Conservation (phyloP, 805 yeast species). For the Kazachstania taianensis region DNA sequence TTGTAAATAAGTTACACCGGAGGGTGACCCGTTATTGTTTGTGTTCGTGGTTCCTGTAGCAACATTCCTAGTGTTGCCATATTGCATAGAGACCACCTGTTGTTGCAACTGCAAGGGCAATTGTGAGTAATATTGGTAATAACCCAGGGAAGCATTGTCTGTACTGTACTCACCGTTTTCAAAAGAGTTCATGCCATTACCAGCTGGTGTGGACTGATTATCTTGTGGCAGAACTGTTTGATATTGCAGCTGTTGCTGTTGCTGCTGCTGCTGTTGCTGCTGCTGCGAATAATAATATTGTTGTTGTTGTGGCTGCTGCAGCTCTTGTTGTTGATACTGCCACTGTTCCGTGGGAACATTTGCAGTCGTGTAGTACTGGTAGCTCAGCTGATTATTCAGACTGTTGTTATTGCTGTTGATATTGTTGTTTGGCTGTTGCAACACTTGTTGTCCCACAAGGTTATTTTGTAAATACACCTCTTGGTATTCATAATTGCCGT, state of each 20-base stretch:
- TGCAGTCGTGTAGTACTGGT: conserved; percentile 3
- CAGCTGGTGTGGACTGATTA: neutral
- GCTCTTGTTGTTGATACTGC: conserved; percentile 11
- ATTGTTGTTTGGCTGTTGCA: neutral
- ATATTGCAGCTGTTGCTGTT: conserved; percentile 1
- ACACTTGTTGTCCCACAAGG: neutral
- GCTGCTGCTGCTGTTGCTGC: conserved; percentile 6
- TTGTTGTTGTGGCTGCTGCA: conserved; percentile 5
- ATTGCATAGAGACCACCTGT: neutral
- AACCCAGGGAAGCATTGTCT: neutral
- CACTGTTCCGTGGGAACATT: conserved; percentile 5
- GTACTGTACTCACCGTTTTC: conserved; percentile 1
- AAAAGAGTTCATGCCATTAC: no score
- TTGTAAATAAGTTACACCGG: no score
- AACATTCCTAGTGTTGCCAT: neutral
- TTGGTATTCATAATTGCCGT: neutral
- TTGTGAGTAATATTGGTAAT: neutral
- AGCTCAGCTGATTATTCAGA: neutral
- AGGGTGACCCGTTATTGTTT: no score
- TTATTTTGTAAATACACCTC: neutral
- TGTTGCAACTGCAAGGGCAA: neutral
- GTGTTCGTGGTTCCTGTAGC: no score
- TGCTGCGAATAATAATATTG: conserved; percentile 4
- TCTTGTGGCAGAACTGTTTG: neutral
- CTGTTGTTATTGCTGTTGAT: neutral